A percentile compares a stretch with the other conserved stretches of the same genome.
These are phyloP conservation scores for Cladobotryum protrusum DNA, from an alignment of 2,329 filamentous ascomycete genomes.

Conservation along the genomic window DNA sequence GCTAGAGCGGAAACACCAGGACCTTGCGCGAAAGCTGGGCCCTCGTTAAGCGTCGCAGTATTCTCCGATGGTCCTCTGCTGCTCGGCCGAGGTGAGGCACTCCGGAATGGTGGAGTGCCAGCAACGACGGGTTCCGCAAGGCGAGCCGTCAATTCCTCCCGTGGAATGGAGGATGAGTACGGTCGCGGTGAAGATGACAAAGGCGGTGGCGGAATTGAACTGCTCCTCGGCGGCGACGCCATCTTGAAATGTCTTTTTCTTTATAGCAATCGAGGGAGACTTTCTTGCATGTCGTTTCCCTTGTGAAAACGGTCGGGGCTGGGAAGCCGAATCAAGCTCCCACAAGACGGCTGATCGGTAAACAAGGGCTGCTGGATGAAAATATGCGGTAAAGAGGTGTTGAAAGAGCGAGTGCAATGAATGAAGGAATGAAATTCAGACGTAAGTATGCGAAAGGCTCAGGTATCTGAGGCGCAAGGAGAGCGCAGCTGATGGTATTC, in stretches of 20 bases:
- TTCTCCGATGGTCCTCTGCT: constrained; percentile 28
- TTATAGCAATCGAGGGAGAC: no score
- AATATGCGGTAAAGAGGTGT: no score
- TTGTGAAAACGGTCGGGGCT: no score
- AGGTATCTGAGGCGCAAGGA: no score
- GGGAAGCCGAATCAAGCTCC: no score
- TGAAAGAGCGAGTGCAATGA: no score
- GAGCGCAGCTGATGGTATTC: no score
- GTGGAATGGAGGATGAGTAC: constrained; percentile 47
- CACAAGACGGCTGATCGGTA: no score
- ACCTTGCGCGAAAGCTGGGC: constrained; percentile 59
- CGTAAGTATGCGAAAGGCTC: no score
- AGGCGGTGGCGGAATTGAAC: constrained; percentile 23
- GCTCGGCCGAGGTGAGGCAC: constrained; percentile 26
- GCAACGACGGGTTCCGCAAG: constrained; percentile 51
- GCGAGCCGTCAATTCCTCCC: constrained; percentile 55
- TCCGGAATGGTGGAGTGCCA: constrained; percentile 32
- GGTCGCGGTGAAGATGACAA: constrained; percentile 45
- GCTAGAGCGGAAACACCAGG: constrained; percentile 85
- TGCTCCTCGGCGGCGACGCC: constrained; percentile 31
- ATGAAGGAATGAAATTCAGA: no score
- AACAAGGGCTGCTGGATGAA: no score
- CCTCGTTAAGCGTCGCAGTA: constrained; percentile 59
- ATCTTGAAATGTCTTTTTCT: constrained; percentile 18
- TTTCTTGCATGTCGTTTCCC: no score